phyloP scores from a whole-genome alignment of 345 rosid species.

The Boechera retrofracta region DNA sequence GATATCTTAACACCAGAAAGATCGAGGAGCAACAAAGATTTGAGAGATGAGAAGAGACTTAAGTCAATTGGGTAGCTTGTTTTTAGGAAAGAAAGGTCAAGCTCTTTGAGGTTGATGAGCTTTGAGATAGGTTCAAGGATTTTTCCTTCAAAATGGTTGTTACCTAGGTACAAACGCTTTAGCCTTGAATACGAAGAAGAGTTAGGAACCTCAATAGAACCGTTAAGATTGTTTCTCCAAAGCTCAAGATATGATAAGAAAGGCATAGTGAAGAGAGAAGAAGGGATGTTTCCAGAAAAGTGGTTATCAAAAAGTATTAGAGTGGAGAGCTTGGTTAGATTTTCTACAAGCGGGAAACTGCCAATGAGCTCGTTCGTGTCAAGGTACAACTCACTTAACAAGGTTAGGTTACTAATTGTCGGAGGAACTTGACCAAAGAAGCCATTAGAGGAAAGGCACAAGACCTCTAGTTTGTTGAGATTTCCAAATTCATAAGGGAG shows the following conservation, averaged over 20 bases:
- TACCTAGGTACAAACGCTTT: not conserved
- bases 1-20: not conserved
- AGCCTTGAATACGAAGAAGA: not conserved
- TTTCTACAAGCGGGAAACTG: not conserved
- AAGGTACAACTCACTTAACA: no score
- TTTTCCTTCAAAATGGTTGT: not conserved
- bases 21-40: not conserved
- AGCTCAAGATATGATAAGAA: not conserved
- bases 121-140: conserved; percentile 11
- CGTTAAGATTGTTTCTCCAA: not conserved
- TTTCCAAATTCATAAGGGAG: not conserved
- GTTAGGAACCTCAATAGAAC: conserved; percentile 7
- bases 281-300: not conserved
- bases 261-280: conserved; percentile 8
- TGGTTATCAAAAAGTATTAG: not conserved
- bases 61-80: not conserved
- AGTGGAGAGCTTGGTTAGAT: not conserved
- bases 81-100: not conserved
- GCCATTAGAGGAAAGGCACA: not conserved
- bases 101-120: not conserved
- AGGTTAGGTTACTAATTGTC: not conserved
- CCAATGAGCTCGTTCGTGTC: not conserved
- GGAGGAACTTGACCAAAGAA: not conserved
- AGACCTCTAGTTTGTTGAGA: not conserved
- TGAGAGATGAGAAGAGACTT: not conserved